A percentile compares a stretch with the other conserved stretches of the same genome.
phyloP scores from a whole-genome alignment of 2,329 filamentous ascomycete species.

The Tolypocladium nubicola region DNA sequence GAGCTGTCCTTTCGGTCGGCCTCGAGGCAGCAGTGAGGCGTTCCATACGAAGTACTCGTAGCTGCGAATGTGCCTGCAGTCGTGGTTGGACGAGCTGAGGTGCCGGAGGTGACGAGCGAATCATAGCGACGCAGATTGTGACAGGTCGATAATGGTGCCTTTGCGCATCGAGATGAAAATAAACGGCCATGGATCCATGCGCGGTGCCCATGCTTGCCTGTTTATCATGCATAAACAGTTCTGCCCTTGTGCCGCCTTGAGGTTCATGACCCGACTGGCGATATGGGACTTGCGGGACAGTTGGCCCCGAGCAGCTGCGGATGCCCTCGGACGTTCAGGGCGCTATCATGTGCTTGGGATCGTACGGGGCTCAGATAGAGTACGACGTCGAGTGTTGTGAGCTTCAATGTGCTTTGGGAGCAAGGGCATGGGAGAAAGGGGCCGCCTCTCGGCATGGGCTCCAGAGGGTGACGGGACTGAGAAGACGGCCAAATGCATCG shows the following conservation, averaged over 20 bases:
- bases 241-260: too few species aligned
- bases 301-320: too few species aligned
- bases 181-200: too few species aligned
- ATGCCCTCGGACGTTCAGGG: too few species aligned
- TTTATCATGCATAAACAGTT: too few species aligned
- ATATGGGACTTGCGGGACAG: neutral
- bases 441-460: conserved; percentile 7
- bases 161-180: neutral
- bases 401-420: neutral
- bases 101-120: neutral
- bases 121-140: neutral
- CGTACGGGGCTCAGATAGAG: too few species aligned
- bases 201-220: too few species aligned
- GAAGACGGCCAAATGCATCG: conserved; percentile 5
- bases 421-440: conserved; percentile 8
- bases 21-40: neutral
- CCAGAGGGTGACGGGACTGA: conserved; percentile 6
- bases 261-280: neutral
- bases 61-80: neutral
- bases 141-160: neutral
- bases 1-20: neutral
- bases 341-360: too few species aligned
- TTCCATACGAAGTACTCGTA: too few species aligned
- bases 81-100: neutral
- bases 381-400: too few species aligned